Conservation (phyloP, 2,329 filamentous ascomycete genomes). For the Exophiala mesophila region DNA sequence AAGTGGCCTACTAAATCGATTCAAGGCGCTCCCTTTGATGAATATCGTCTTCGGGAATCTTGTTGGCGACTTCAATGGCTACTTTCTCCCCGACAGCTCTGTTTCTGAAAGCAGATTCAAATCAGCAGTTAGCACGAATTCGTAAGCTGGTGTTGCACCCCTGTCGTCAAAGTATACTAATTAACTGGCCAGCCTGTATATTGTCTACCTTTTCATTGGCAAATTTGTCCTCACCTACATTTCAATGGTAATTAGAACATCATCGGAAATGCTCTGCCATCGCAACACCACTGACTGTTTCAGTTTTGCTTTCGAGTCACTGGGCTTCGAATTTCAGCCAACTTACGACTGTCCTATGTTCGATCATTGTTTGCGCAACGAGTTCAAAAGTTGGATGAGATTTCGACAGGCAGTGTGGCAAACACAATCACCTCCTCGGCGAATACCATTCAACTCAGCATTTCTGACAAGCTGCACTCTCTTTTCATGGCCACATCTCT, state of each 20-base stretch:
- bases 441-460: conserved; percentile 50
- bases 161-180: neutral
- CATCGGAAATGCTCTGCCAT: neutral
- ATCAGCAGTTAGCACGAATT: conserved; percentile 44
- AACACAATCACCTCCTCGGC: conserved; percentile 50
- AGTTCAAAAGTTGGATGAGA: conserved; percentile 46
- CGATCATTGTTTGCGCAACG: conserved; percentile 47
- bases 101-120: conserved; percentile 47
- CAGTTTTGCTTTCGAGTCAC: conserved; percentile 47
- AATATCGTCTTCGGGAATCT: conserved; percentile 55
- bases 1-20: neutral
- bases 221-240: conserved; percentile 53
- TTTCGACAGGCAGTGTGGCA: conserved; percentile 48
- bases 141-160: conserved; percentile 21
- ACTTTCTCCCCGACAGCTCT: conserved; percentile 44
- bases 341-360: conserved; percentile 48
- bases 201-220: conserved; percentile 55
- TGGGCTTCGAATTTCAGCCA: conserved; percentile 48
- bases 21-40: conserved; percentile 41
- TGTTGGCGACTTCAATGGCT: conserved; percentile 54
- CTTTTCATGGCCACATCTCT: conserved; percentile 41
- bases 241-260: conserved; percentile 42
- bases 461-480: conserved; percentile 49
- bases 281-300: conserved; percentile 4
- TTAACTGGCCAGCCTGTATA: conserved; percentile 35